A percentile compares a stretch with the other conserved stretches of the same genome.
Conservation (phyloP, 2,329 filamentous ascomycete species). For the Botryotinia convoluta region DNA sequence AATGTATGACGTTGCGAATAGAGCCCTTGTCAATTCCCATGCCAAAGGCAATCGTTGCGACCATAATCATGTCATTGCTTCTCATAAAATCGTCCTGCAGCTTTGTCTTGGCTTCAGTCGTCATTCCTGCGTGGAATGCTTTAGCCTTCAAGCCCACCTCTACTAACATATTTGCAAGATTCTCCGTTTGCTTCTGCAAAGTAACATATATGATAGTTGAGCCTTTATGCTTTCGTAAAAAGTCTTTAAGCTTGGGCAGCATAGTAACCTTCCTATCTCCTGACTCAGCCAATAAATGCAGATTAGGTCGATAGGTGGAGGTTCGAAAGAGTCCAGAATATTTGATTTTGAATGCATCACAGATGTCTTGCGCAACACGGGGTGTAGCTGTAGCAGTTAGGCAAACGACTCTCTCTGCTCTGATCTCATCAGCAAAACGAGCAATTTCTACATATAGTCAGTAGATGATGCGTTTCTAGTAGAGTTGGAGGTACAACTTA, state of each 20-base stretch:
- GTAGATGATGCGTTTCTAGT: background rate
- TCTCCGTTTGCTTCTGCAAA: conserved; percentile 52
- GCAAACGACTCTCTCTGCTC: conserved; percentile 58
- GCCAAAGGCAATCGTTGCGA: conserved; percentile 57
- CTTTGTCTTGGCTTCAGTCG: conserved; percentile 43
- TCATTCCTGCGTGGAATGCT: conserved; percentile 52
- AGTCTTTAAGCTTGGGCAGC: conserved; percentile 45
- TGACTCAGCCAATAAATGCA: conserved; percentile 52
- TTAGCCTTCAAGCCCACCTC: conserved; percentile 43
- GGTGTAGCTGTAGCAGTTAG: conserved; percentile 59
- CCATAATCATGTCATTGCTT: conserved; percentile 46
- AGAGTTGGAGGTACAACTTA: conserved; percentile 39
- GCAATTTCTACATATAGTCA: conserved; percentile 42
- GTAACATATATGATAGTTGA: conserved; percentile 62
- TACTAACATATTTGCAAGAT: conserved; percentile 42
- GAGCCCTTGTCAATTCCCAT: conserved; percentile 59
- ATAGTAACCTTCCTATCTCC: conserved; percentile 46
- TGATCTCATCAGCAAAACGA: conserved; percentile 53
- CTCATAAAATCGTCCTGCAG: conserved; percentile 54
- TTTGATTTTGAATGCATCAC: conserved; percentile 51
- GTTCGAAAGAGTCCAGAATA: conserved; percentile 53
- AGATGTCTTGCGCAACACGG: conserved; percentile 54
- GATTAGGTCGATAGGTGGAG: conserved; percentile 54
- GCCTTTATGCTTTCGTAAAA: conserved; percentile 51
- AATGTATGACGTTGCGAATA: conserved; percentile 55